phyloP scores from a whole-genome alignment of 106 monocot genomes.

The Apostasia shenzhenica region DNA sequence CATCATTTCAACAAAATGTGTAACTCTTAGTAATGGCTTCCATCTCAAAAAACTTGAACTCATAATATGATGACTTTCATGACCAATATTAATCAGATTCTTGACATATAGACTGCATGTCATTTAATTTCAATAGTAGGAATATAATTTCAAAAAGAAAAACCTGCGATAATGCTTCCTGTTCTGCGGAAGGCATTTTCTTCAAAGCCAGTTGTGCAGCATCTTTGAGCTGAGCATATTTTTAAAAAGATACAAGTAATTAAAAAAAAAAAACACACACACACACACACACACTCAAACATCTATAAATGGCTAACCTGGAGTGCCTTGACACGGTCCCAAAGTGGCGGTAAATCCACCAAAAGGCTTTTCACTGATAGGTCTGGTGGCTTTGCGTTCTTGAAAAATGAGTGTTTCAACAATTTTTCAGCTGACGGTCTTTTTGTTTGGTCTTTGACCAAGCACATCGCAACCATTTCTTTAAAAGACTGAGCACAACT shows the following conservation, averaged over 20 bases:
- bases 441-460: conserved; percentile 96
- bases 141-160: neutral
- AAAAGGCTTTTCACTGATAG: conserved; percentile 63
- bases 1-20: too few relatives aligned
- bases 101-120: neutral
- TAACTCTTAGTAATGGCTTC: too few relatives aligned
- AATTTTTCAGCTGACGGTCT: conserved; percentile 92
- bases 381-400: conserved; percentile 68
- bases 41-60: too few relatives aligned
- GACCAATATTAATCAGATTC: too few relatives aligned
- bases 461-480: conserved; percentile 98
- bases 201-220: conserved; percentile 87
- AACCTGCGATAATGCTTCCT: conserved; percentile 91
- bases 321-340: conserved; percentile 93
- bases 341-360: conserved; percentile 70
- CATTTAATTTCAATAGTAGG: neutral
- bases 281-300: too few relatives aligned
- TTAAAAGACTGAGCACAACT: conserved; percentile 89
- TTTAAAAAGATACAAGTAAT: neutral
- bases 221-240: conserved; percentile 65
- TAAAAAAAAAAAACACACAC: neutral
- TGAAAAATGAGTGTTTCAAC: conserved; percentile 91
- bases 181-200: conserved; percentile 88
- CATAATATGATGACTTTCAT: too few relatives aligned
- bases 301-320: conserved; percentile 42